Conservation (phyloP, 2,329 filamentous ascomycete genomes). For the Ceratocystis papillata region DNA sequence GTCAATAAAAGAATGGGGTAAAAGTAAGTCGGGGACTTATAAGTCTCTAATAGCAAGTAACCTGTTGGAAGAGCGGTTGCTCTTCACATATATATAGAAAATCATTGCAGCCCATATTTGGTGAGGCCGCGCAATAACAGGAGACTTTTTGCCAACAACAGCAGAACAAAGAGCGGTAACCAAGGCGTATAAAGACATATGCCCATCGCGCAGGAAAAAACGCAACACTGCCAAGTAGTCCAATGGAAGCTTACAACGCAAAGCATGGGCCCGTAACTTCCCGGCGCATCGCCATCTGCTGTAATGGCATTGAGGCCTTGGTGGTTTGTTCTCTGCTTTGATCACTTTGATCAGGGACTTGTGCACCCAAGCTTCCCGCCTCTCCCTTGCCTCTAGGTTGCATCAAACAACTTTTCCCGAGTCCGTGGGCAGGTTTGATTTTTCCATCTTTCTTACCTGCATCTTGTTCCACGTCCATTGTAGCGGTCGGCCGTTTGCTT, state of each 20-base stretch:
- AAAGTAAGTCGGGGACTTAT: neutral
- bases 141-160: slow-evolving; percentile 9
- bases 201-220: slow-evolving; percentile 5
- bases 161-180: neutral
- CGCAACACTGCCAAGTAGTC: neutral
- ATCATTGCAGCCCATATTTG: neutral
- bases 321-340: slow-evolving; percentile 8
- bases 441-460: slow-evolving; percentile 12
- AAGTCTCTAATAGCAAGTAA: no score
- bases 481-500: slow-evolving; percentile 14
- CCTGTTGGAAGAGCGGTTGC: neutral
- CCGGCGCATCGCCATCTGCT: slow-evolving; percentile 3
- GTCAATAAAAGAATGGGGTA: neutral
- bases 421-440: neutral
- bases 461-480: slow-evolving; percentile 14
- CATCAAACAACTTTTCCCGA: neutral
- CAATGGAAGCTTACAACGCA: slow-evolving; percentile 3
- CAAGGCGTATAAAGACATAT: slow-evolving; percentile 5
- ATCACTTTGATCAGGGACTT: slow-evolving; percentile 1
- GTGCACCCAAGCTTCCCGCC: slow-evolving; percentile 3
- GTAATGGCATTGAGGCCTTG: slow-evolving; percentile 1
- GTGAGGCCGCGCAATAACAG: slow-evolving; percentile 9
- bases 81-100: neutral
- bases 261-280: slow-evolving; percentile 7
- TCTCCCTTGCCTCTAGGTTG: neutral